These are phyloP conservation scores for Mycena floridula DNA, from an alignment of 768 basidiomycete genomes.

Conservation along the genomic window DNA sequence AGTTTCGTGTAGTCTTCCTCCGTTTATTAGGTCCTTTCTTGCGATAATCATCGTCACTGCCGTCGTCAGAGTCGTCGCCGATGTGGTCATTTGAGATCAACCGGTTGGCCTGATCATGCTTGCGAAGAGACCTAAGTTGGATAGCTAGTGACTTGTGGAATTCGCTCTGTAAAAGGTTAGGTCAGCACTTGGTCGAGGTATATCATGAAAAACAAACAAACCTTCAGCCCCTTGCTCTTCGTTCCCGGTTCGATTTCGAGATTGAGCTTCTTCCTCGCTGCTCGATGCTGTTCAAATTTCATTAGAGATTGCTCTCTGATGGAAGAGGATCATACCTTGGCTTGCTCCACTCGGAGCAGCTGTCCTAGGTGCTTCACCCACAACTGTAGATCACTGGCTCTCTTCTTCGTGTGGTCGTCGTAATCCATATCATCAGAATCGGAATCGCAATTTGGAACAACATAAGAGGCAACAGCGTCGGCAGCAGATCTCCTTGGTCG, in stretches of 20 bases:
- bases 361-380: slow-evolving; percentile 66
- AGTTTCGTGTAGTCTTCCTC: not conserved
- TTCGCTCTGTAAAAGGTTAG: slow-evolving; percentile 42
- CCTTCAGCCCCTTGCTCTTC: slow-evolving; percentile 56
- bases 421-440: slow-evolving; percentile 37
- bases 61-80: not conserved
- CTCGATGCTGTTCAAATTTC: slow-evolving; percentile 42
- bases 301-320: slow-evolving; percentile 1
- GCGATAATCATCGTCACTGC: not conserved
- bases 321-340: slow-evolving; percentile 43
- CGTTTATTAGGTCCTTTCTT: not conserved
- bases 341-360: slow-evolving; percentile 59
- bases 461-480: slow-evolving; percentile 50
- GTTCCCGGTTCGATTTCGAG: slow-evolving; percentile 32
- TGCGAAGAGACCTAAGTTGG: slow-evolving; percentile 58
- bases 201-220: slow-evolving; percentile 20
- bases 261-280: slow-evolving; percentile 52
- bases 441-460: slow-evolving; percentile 66
- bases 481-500: slow-evolving; percentile 57
- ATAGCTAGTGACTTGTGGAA: slow-evolving; percentile 58
- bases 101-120: slow-evolving; percentile 48
- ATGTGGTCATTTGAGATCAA: slow-evolving; percentile 9
- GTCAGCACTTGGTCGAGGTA: not conserved
- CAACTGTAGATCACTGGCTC: slow-evolving; percentile 44
- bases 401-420: slow-evolving; percentile 23